Conservation (phyloP, 345 rosid genomes). For the Eucalyptus erythrocorys region DNA sequence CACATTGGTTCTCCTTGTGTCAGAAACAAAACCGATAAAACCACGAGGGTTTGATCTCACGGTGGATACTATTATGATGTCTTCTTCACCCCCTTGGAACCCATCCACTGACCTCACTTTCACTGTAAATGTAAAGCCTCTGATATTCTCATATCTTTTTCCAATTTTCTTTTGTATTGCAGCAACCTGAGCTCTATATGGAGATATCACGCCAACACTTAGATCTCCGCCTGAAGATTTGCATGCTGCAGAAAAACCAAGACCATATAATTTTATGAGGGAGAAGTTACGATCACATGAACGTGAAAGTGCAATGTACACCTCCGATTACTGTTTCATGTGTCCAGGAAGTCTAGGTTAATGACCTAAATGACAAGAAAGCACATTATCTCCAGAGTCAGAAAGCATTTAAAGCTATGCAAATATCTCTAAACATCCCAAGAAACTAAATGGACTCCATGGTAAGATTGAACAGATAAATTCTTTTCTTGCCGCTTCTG, state of each 20-base stretch:
- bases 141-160: not conserved
- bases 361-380: not conserved
- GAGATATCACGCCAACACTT: conserved; percentile 9
- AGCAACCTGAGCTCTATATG: conserved; percentile 9
- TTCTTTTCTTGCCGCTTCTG: not conserved
- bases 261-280: not conserved
- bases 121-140: conserved; percentile 5
- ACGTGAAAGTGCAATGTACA: not conserved
- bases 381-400: not conserved
- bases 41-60: conserved; percentile 9
- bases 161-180: conserved; percentile 7
- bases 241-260: conserved; percentile 4
- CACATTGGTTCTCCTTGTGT: conserved; percentile 7
- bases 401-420: not conserved
- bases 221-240: not conserved
- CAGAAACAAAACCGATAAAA: conserved; percentile 8
- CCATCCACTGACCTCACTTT: conserved; percentile 12
- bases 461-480: not conserved
- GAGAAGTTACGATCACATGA: not conserved
- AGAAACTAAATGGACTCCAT: not conserved
- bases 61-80: conserved; percentile 9
- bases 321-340: not conserved
- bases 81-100: conserved; percentile 20
- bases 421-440: not conserved
- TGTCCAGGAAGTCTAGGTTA: not conserved